Conservation (phyloP, 2,329 filamentous ascomycete species). For the Blastomyces gilchristii region DNA sequence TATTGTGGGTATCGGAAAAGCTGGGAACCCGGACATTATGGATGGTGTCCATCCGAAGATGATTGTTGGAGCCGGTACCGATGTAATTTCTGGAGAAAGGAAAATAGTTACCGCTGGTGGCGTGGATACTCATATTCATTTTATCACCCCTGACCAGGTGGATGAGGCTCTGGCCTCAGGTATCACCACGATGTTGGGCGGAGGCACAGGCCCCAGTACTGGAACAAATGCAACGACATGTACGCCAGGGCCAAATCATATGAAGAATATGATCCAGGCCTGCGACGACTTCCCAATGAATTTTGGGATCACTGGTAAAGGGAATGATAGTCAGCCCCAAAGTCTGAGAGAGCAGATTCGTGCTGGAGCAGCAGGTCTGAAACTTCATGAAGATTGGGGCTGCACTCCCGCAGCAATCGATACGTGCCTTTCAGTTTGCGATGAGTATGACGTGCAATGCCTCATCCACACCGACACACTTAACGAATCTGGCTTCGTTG, state of each 20-base stretch:
- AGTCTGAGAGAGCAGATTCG: slow-evolving; percentile 69
- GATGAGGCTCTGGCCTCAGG: slow-evolving; percentile 74
- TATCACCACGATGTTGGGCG: slow-evolving; percentile 82
- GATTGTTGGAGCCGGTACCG: slow-evolving; percentile 78
- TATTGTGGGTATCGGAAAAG: slow-evolving; percentile 85
- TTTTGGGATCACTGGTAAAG: slow-evolving; percentile 84
- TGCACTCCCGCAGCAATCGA: slow-evolving; percentile 86
- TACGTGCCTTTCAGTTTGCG: slow-evolving; percentile 71
- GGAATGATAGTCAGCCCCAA: slow-evolving; percentile 64
- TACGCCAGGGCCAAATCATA: slow-evolving; percentile 73
- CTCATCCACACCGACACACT: slow-evolving; percentile 93
- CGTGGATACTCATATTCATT: slow-evolving; percentile 83
- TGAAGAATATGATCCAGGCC: slow-evolving; percentile 82
- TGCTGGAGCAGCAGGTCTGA: slow-evolving; percentile 81
- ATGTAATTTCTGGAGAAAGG: slow-evolving; percentile 82
- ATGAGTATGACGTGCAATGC: slow-evolving; percentile 84
- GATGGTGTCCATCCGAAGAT: slow-evolving; percentile 68
- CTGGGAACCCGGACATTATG: slow-evolving; percentile 96
- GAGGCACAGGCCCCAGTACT: slow-evolving; percentile 85
- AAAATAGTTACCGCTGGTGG: slow-evolving; percentile 87
- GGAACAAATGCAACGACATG: slow-evolving; percentile 89
- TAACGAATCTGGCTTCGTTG: slow-evolving; percentile 95
- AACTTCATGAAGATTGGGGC: slow-evolving; percentile 95
- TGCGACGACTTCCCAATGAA: slow-evolving; percentile 75
- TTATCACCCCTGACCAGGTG: slow-evolving; percentile 89